Percentiles rank a stretch among this genome's conserved stretches.
Conservation (phyloP, 768 basidiomycete species). For the Chalciporus sphaerocephalus region DNA sequence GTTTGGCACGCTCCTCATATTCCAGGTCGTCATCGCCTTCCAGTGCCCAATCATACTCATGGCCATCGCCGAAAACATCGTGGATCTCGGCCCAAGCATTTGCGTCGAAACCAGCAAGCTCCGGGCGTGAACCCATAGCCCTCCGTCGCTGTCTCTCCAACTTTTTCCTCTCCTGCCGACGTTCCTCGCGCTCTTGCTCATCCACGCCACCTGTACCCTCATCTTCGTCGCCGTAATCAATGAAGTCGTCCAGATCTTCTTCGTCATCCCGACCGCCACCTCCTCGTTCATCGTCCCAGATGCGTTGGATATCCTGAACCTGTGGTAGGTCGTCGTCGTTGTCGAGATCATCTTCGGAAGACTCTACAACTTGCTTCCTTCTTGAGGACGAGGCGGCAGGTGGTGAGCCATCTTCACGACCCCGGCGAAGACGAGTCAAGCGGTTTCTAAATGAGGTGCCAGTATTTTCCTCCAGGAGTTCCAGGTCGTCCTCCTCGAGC, state of each 20-base stretch:
- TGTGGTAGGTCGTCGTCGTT: slow-evolving; percentile 48
- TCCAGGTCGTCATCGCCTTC: slow-evolving; percentile 66
- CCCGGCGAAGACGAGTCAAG: slow-evolving; percentile 71
- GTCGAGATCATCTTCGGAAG: slow-evolving; percentile 73
- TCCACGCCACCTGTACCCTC: slow-evolving; percentile 78
- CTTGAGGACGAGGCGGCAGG: slow-evolving; percentile 59
- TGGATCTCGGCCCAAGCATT: slow-evolving; percentile 94
- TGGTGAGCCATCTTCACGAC: slow-evolving; percentile 67
- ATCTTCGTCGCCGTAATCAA: slow-evolving; percentile 74
- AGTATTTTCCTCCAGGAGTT: slow-evolving; percentile 79
- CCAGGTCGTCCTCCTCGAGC: slow-evolving; percentile 85
- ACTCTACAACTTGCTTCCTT: slow-evolving; percentile 57
- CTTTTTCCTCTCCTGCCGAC: slow-evolving; percentile 59
- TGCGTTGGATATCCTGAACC: slow-evolving; percentile 56
- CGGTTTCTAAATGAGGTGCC: slow-evolving; percentile 73
- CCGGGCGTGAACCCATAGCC: slow-evolving; percentile 60
- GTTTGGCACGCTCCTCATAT: slow-evolving; percentile 48
- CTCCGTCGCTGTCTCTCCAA: slow-evolving; percentile 64
- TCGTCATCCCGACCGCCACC: slow-evolving; percentile 47
- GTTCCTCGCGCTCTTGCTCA: slow-evolving; percentile 71
- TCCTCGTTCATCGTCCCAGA: slow-evolving; percentile 75
- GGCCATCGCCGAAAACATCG: slow-evolving; percentile 94
- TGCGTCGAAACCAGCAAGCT: slow-evolving; percentile 76
- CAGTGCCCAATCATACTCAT: slow-evolving; percentile 94
- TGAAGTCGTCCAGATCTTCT: slow-evolving; percentile 70